Conservation (phyloP, 2,329 filamentous ascomycete species). For the Paecilomyces niveus region DNA sequence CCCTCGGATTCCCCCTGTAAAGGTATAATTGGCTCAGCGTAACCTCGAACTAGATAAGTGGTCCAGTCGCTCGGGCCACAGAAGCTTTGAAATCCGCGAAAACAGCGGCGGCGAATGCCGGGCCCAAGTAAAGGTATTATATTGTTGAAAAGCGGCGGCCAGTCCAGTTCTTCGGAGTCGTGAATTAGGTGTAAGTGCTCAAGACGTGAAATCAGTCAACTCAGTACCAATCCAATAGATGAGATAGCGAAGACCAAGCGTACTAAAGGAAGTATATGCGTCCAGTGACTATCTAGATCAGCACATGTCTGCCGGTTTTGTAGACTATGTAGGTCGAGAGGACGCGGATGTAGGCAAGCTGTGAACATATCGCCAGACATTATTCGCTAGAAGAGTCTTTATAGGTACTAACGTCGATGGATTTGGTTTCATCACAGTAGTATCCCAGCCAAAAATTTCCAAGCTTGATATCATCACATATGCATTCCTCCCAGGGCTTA, state of each 20-base stretch:
- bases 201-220: background rate
- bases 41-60: conserved; percentile 23
- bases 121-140: conserved; percentile 12
- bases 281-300: conserved; percentile 18
- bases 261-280: conserved; percentile 19
- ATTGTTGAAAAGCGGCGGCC: conserved; percentile 19
- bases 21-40: conserved; percentile 22
- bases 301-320: conserved; percentile 29
- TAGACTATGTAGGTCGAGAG: conserved; percentile 13
- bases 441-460: conserved; percentile 25
- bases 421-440: conserved; percentile 19
- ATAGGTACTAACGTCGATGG: background rate
- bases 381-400: background rate
- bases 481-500: conserved; percentile 8
- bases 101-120: conserved; percentile 11
- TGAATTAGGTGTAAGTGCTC: conserved; percentile 18
- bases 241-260: background rate
- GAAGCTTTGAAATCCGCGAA: conserved; percentile 17
- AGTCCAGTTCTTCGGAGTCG: conserved; percentile 12
- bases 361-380: background rate
- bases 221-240: background rate
- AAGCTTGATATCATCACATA: conserved; percentile 4
- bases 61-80: conserved; percentile 4
- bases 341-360: conserved; percentile 33
- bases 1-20: conserved; percentile 23